These are phyloP conservation scores for Penicillium sp. DNA, from an alignment of 2,329 filamentous ascomycete genomes.

Conservation along the genomic window DNA sequence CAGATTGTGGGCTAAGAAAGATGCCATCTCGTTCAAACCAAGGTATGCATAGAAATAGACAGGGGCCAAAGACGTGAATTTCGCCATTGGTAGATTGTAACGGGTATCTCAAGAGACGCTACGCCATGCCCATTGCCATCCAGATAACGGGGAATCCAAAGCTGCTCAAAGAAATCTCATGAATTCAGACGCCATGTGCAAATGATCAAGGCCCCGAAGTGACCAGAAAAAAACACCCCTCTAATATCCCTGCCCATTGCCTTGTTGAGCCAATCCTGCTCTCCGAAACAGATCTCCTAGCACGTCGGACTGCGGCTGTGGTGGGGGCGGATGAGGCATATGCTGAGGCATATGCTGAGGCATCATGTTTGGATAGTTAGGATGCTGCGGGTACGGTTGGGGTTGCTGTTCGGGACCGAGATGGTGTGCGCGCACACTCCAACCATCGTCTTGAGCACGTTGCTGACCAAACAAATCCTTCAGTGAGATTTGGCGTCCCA, in stretches of 20 bases:
- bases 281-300: slow-evolving; percentile 45
- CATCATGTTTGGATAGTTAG: slow-evolving; percentile 11
- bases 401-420: slow-evolving; percentile 19
- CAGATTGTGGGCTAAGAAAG: slow-evolving; percentile 35
- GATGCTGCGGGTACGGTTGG: slow-evolving; percentile 11
- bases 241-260: slow-evolving; percentile 17
- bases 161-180: slow-evolving; percentile 1
- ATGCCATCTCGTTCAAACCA: background rate
- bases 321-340: slow-evolving; percentile 12
- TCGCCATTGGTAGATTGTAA: slow-evolving; percentile 15
- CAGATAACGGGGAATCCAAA: background rate
- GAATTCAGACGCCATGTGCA: slow-evolving; percentile 12
- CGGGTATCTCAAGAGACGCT: slow-evolving; percentile 26
- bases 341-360: slow-evolving; percentile 11
- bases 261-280: slow-evolving; percentile 40
- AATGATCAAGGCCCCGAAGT: background rate
- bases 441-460: slow-evolving; percentile 51
- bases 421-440: slow-evolving; percentile 51
- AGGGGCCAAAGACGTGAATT: slow-evolving; percentile 6
- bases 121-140: slow-evolving; percentile 6
- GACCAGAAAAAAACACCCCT: background rate
- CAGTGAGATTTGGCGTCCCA: slow-evolving; percentile 55
- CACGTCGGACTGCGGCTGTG: slow-evolving; percentile 34
- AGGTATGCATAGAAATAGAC: background rate
- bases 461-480: slow-evolving; percentile 58